phyloP scores from a whole-genome alignment of 2,329 filamentous ascomycete species.

The Penicillium crustosum region DNA sequence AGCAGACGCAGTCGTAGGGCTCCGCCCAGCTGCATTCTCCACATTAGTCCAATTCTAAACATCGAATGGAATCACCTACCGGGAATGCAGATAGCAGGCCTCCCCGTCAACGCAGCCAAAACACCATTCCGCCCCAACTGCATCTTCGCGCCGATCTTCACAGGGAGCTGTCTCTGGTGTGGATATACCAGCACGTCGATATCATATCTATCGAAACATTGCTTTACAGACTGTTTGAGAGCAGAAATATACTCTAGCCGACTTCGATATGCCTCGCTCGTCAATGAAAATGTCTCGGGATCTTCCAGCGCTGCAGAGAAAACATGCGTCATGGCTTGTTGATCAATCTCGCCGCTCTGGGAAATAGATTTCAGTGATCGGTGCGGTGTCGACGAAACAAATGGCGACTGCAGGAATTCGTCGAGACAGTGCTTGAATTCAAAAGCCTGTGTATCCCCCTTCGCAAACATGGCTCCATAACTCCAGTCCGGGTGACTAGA shows the following conservation, averaged over 20 bases:
- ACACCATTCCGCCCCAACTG: slow-evolving; percentile 63
- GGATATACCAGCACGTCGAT: slow-evolving; percentile 64
- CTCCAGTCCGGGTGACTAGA: slow-evolving; percentile 29
- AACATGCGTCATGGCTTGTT: slow-evolving; percentile 52
- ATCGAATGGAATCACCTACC: slow-evolving; percentile 32
- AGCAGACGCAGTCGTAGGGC: slow-evolving; percentile 49
- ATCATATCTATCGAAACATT: slow-evolving; percentile 50
- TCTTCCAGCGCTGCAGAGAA: slow-evolving; percentile 58
- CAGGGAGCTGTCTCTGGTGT: slow-evolving; percentile 63
- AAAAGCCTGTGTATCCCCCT: slow-evolving; percentile 60
- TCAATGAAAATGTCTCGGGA: slow-evolving; percentile 54
- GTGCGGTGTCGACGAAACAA: slow-evolving; percentile 23
- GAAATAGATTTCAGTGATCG: slow-evolving; percentile 53
- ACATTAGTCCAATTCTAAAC: background rate
- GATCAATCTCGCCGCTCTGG: slow-evolving; percentile 52
- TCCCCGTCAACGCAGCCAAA: slow-evolving; percentile 55
- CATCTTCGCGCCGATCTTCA: slow-evolving; percentile 55
- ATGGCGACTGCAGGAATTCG: slow-evolving; percentile 51
- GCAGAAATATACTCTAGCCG: slow-evolving; percentile 52
- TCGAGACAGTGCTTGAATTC: slow-evolving; percentile 60
- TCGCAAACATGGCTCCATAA: slow-evolving; percentile 35
- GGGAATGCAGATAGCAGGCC: slow-evolving; percentile 51
- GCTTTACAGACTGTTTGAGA: slow-evolving; percentile 53
- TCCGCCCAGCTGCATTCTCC: slow-evolving; percentile 47
- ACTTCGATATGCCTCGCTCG: slow-evolving; percentile 51